Percentiles rank a stretch among this genome's conserved stretches.
These are phyloP conservation scores for Annulohypoxylon truncatum DNA, from an alignment of 2,329 filamentous ascomycete species.

Conservation along the genomic window DNA sequence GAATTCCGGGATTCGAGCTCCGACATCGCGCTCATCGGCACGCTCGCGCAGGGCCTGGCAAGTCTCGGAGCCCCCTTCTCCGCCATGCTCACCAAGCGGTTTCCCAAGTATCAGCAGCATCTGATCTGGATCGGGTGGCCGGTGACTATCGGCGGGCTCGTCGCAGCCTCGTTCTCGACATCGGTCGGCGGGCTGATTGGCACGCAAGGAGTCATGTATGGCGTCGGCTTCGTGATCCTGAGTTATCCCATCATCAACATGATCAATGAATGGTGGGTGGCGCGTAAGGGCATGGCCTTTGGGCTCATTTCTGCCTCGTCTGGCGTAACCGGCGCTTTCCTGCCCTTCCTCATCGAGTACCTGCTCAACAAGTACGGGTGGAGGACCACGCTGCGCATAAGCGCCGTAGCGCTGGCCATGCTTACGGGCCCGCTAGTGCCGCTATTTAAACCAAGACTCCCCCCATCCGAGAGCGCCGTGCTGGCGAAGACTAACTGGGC, in stretches of 20 bases:
- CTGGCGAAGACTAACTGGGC: slow-evolving; percentile 5
- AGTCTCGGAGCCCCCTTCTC: slow-evolving; percentile 14
- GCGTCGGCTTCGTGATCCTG: slow-evolving; percentile 6
- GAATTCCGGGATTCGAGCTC: background rate
- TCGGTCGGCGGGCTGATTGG: slow-evolving; percentile 6
- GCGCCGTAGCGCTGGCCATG: slow-evolving; percentile 6
- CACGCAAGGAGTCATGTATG: slow-evolving; percentile 15
- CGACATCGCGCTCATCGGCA: slow-evolving; percentile 14
- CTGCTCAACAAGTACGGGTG: slow-evolving; percentile 11
- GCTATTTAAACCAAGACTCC: slow-evolving; percentile 4
- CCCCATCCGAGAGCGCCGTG: slow-evolving; percentile 8
- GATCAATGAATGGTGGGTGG: slow-evolving; percentile 22
- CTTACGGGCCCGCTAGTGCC: slow-evolving; percentile 13
- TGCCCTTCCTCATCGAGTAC: slow-evolving; percentile 13
- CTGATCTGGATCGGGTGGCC: slow-evolving; percentile 16
- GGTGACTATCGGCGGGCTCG: slow-evolving; percentile 1
- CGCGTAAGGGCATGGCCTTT: slow-evolving; percentile 17
- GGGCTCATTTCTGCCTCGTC: slow-evolving; percentile 24
- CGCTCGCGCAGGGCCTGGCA: background rate
- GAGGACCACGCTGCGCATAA: slow-evolving; percentile 1
- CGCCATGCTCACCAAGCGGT: slow-evolving; percentile 8
- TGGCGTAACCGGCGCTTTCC: slow-evolving; percentile 1
- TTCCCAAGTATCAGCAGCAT: slow-evolving; percentile 6
- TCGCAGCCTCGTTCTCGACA: slow-evolving; percentile 8
- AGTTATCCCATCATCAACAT: slow-evolving; percentile 17